Evolutionary conservation across 2,329 filamentous ascomycete genomes (phyloP), one percentile per base, ranked within the genome.

Genomic region (Thyridium curvatum): DNA sequence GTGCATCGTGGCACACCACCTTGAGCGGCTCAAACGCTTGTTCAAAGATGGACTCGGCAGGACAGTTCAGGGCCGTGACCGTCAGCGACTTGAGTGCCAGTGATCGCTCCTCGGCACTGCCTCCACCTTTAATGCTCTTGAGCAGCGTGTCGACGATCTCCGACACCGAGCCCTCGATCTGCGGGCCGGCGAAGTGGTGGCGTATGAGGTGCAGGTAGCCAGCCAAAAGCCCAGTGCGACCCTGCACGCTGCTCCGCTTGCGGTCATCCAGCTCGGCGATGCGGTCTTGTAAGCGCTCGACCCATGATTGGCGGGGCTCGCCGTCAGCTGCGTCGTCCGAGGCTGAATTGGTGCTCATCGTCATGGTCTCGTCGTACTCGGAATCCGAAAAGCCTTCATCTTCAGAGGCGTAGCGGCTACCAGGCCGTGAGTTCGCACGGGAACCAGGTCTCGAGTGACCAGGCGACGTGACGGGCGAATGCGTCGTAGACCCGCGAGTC

Each of bases 191-290:
- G 54, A 77, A 87, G 50, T 85, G 79, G 34, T 77, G 72, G 45
- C 82, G 85, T 37, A 90, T 59, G 15, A 86, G 69, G 37, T 81
- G 74, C 31, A 74, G 71, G 56, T 82, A 87, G 2, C 68, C 69
- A 33, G 65, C 66, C 35, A 89, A 65, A 21, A 72, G 74, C 31
- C 77, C 69, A 51, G 88, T 83, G 38, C 88, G 78, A 16, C 79
- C 78, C 45, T 85, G 77, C 17, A 73, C 76, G 47, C 81, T 88
- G 60, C 82, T 87, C 47, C 83, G 79, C 69, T 94, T 94, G 51
- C 86, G 81, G 45, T 76, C 71, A 39, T 83, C 70, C 18, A 94
- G 75, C 48, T 85, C 79, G 35, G 82, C 71, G 45, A 94, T 79
- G 41, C 82, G 76, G 45, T 81, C 74, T 18, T 72, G 67, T 28